Percentiles rank a stretch among this genome's conserved stretches.
phyloP scores from a whole-genome alignment of 345 rosid species.

The Diplotaxis tenuifolia region DNA sequence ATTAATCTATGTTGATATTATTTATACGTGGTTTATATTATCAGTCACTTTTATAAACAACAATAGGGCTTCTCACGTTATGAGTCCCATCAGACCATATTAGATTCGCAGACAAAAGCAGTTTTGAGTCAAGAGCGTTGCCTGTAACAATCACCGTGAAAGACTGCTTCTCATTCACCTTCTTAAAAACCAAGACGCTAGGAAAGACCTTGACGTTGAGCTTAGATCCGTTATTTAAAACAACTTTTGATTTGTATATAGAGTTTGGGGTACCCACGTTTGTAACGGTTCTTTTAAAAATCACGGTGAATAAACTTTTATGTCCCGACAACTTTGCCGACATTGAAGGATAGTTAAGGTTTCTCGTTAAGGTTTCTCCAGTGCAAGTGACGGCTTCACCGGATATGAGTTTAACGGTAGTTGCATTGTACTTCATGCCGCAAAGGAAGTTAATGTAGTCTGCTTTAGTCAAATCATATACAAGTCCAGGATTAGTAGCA shows the following conservation, averaged over 20 bases:
- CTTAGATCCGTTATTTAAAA: not conserved
- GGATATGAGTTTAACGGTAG: constrained; percentile 21
- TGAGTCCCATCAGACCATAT: constrained; percentile 41
- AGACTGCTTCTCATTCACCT: constrained; percentile 38
- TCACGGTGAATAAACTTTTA: constrained; percentile 10
- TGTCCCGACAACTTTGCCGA: not conserved
- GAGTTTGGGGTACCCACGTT: constrained; percentile 52
- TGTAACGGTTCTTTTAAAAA: constrained; percentile 49
- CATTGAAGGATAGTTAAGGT: constrained; percentile 29
- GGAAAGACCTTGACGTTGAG: constrained; percentile 43
- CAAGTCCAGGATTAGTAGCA: constrained; percentile 47
- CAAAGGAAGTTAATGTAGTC: constrained; percentile 52
- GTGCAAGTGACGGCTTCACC: constrained; percentile 43
- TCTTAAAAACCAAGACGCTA: constrained; percentile 31
- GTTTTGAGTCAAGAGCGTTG: not conserved
- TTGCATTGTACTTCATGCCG: constrained; percentile 32
- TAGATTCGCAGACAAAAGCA: constrained; percentile 27
- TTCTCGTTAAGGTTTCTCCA: not conserved
- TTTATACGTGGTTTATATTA: not conserved
- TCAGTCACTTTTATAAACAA: constrained; percentile 16
- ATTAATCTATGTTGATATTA: not conserved
- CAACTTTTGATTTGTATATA: constrained; percentile 40
- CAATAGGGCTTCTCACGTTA: constrained; percentile 40
- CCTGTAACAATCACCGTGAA: constrained; percentile 43
- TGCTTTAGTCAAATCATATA: constrained; percentile 29